These are phyloP conservation scores for Circinella minor DNA, from an alignment of 371 early-diverging fungal genomes.

Conservation along the genomic window DNA sequence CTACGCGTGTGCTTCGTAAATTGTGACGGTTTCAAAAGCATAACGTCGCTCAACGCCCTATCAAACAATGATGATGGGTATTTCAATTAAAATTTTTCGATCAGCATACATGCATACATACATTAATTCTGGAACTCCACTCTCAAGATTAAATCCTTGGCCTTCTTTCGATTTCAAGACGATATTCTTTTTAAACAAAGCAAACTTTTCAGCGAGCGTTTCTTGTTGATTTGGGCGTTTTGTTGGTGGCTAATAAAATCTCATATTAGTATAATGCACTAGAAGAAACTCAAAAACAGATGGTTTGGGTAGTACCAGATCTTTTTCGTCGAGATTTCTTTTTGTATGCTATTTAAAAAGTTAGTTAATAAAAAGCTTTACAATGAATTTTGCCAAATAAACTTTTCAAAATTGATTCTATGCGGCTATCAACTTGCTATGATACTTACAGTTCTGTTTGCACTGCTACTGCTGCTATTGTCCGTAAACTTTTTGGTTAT, in stretches of 20 bases:
- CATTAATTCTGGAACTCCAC: neutral
- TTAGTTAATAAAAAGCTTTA: too few species aligned
- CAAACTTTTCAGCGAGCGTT: neutral
- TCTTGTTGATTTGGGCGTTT: neutral
- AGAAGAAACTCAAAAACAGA: neutral
- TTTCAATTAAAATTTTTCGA: neutral
- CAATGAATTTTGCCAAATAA: too few species aligned
- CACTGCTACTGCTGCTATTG: neutral
- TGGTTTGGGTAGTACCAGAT: neutral
- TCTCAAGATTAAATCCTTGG: neutral
- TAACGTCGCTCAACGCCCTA: conserved; percentile 13
- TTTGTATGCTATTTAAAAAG: too few species aligned
- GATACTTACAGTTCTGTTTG: too few species aligned
- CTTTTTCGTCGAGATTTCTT: neutral
- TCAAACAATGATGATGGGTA: neutral
- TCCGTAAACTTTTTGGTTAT: conserved; percentile 1
- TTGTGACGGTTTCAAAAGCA: conserved; percentile 22
- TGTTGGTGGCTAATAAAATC: neutral
- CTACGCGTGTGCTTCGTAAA: conserved; percentile 11
- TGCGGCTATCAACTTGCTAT: too few species aligned
- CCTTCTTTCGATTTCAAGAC: neutral
- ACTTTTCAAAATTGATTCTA: too few species aligned
- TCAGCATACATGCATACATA: neutral
- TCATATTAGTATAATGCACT: neutral
- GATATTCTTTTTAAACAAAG: neutral